Conservation (phyloP, 345 rosid species). For the Heritiera fomes region DNA sequence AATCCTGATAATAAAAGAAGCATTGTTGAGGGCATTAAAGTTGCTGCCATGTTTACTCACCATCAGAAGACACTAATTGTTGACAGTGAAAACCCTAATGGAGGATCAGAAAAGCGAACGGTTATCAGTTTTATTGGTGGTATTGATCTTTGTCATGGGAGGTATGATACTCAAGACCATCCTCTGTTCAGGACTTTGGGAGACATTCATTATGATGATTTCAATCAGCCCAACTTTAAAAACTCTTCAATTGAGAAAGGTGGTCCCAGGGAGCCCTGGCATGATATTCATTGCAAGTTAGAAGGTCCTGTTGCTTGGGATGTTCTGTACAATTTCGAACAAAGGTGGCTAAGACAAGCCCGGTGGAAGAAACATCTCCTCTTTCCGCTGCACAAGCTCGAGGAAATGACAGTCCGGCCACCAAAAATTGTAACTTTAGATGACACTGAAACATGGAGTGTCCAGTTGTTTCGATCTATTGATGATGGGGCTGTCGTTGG, state of each 20-base stretch:
- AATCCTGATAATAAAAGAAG: conserved; percentile 46
- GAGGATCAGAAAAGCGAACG: conserved; percentile 35
- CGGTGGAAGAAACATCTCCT: conserved; percentile 26
- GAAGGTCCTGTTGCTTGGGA: conserved; percentile 96
- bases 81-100: conserved; percentile 43
- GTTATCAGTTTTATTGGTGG: conserved; percentile 87
- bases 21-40: conserved; percentile 45
- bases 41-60: conserved; percentile 66
- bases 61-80: conserved; percentile 78
- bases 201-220: conserved; percentile 55
- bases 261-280: conserved; percentile 98
- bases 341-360: conserved; percentile 77
- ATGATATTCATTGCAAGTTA: conserved; percentile 80
- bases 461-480: conserved; percentile 27
- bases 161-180: conserved; percentile 77
- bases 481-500: conserved; percentile 19
- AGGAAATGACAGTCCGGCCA: conserved; percentile 26
- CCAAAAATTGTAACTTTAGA: neutral
- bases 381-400: conserved; percentile 32
- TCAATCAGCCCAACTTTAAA: conserved; percentile 79
- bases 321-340: conserved; percentile 84
- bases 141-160: conserved; percentile 84
- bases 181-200: conserved; percentile 61
- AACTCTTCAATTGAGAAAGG: conserved; percentile 65
- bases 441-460: conserved; percentile 21